These are phyloP conservation scores for Echinochloa phyllopogon DNA, from an alignment of 176 grass and related monocot species.

Conservation along the genomic window DNA sequence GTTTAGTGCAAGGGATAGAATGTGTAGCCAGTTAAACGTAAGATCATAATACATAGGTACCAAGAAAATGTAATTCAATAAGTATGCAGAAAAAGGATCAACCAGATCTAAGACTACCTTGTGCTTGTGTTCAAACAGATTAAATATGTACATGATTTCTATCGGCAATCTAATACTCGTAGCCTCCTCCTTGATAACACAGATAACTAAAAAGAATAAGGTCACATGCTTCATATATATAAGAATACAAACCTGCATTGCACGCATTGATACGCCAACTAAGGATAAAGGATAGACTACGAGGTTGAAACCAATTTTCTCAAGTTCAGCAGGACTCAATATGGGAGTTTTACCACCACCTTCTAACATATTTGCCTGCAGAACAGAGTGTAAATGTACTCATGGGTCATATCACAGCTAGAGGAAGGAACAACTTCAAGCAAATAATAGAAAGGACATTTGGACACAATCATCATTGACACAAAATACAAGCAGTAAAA, in stretches of 20 bases:
- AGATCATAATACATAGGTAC: background rate
- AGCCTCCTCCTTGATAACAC: background rate
- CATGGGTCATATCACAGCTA: slow-evolving; percentile 11
- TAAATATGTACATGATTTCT: background rate
- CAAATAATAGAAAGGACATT: background rate
- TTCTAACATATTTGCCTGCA: slow-evolving; percentile 97
- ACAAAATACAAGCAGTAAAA: slow-evolving; percentile 14
- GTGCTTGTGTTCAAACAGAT: slow-evolving; percentile 11
- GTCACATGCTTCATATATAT: slow-evolving; percentile 3
- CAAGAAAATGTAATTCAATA: background rate
- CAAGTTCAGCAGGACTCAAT: slow-evolving; percentile 79
- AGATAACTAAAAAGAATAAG: slow-evolving; percentile 26
- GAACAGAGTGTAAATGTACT: slow-evolving; percentile 32
- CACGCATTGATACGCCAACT: slow-evolving; percentile 89
- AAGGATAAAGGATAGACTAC: slow-evolving; percentile 85
- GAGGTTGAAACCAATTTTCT: slow-evolving; percentile 81
- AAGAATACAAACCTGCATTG: slow-evolving; percentile 81
- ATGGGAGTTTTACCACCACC: slow-evolving; percentile 97
- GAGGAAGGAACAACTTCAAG: background rate
- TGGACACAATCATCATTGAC: background rate
- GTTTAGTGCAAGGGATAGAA: background rate
- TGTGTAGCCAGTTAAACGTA: background rate
- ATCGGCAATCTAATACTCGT: background rate
- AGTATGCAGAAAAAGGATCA: background rate
- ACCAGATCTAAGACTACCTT: background rate